phyloP scores from a whole-genome alignment of 441 rosid genomes.

The Populus hybrid region DNA sequence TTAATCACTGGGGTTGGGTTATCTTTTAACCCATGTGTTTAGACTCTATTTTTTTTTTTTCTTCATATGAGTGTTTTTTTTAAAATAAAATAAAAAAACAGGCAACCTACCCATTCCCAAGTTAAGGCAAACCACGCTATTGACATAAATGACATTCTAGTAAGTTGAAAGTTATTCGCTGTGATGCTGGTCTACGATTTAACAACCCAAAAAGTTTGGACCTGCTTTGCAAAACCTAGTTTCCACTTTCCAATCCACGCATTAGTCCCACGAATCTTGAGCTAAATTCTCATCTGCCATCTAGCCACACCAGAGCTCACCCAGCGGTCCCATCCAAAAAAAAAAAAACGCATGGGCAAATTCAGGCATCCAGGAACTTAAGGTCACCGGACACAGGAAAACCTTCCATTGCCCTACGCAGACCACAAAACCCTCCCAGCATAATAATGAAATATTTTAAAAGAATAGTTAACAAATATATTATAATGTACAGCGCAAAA shows the following conservation, averaged over 20 bases:
- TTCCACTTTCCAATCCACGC: not conserved
- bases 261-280: not conserved
- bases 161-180: too few species aligned
- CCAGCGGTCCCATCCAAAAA: not conserved
- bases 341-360: not conserved
- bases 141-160: too few species aligned
- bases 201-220: too few species aligned
- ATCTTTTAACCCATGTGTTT: not conserved
- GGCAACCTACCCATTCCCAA: too few species aligned
- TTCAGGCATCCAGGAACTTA: not conserved
- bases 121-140: too few species aligned
- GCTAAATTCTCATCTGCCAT: not conserved
- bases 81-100: too few species aligned
- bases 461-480: not conserved
- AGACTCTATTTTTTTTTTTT: too few species aligned
- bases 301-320: not conserved
- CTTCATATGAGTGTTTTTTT: not conserved
- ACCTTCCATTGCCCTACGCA: not conserved
- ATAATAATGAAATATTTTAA: not conserved
- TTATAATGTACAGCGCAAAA: conserved; percentile 38
- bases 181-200: too few species aligned
- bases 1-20: not conserved
- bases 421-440: not conserved
- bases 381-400: not conserved
- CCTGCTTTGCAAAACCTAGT: not conserved